A percentile compares a stretch with the other conserved stretches of the same genome.
phyloP scores from a whole-genome alignment of 768 basidiomycete genomes.

The Mycena maculata region DNA sequence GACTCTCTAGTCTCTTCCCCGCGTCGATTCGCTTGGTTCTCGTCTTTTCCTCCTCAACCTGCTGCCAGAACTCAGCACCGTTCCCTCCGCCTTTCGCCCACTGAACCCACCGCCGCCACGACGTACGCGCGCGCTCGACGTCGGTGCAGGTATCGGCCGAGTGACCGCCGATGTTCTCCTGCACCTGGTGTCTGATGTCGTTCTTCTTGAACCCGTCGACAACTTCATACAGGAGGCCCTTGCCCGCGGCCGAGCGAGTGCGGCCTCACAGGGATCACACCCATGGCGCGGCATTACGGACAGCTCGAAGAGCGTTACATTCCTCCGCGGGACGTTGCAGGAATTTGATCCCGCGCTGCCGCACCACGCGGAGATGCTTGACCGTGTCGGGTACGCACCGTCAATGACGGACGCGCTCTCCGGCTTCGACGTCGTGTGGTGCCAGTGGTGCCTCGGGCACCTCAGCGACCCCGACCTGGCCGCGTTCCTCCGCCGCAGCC shows the following conservation, averaged over 20 bases:
- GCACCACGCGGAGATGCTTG: slow-evolving; percentile 62
- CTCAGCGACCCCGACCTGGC: slow-evolving; percentile 82
- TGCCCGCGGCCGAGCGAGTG: slow-evolving; percentile 50
- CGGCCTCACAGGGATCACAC: slow-evolving; percentile 36
- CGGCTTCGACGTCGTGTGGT: slow-evolving; percentile 93
- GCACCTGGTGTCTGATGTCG: slow-evolving; percentile 88
- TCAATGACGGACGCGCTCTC: slow-evolving; percentile 60
- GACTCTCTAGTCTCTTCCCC: slow-evolving; percentile 78
- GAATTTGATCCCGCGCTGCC: slow-evolving; percentile 75
- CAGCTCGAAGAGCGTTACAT: slow-evolving; percentile 75
- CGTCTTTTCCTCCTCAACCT: slow-evolving; percentile 88
- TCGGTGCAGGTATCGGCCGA: slow-evolving; percentile 94
- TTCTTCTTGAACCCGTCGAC: slow-evolving; percentile 89
- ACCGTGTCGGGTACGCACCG: slow-evolving; percentile 73
- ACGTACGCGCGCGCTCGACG: slow-evolving; percentile 84
- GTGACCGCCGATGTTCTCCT: slow-evolving; percentile 91
- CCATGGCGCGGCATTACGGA: slow-evolving; percentile 79
- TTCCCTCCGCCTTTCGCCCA: slow-evolving; percentile 78
- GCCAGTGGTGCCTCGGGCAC: slow-evolving; percentile 97
- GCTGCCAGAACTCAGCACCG: slow-evolving; percentile 80
- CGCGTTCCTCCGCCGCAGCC: slow-evolving; percentile 75
- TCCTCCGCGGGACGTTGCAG: slow-evolving; percentile 86
- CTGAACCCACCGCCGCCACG: slow-evolving; percentile 45
- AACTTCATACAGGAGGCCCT: slow-evolving; percentile 81
- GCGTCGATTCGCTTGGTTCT: slow-evolving; percentile 91